Evolutionary conservation across 768 basidiomycete species (phyloP).

Genomic region (Boletus sp.): DNA sequence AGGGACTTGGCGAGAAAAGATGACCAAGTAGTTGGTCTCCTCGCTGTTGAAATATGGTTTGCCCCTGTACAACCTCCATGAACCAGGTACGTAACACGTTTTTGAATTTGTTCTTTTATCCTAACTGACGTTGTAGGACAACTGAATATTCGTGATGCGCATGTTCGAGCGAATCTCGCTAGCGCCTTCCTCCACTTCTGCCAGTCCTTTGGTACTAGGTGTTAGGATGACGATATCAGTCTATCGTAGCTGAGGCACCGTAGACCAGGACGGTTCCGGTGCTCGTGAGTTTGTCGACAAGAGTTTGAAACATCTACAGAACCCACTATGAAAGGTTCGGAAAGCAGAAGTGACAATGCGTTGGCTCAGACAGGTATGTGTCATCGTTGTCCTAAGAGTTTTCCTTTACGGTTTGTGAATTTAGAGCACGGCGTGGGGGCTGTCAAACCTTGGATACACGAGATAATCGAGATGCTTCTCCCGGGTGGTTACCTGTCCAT

Average conservation of each 20-base stretch:
- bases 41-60: conserved; percentile 22
- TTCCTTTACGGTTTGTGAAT: not conserved
- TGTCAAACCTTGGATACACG: not conserved
- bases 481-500: not conserved
- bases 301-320: conserved; percentile 6
- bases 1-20: conserved; percentile 13
- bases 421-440: not conserved
- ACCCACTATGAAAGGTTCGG: conserved; percentile 15
- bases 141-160: conserved; percentile 4
- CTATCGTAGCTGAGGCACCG: not conserved
- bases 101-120: not conserved
- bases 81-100: not conserved
- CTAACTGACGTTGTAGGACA: not conserved
- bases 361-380: conserved; percentile 20
- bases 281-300: conserved; percentile 9
- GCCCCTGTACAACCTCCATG: conserved; percentile 6
- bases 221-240: not conserved
- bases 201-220: conserved; percentile 18
- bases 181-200: conserved; percentile 21
- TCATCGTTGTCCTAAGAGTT: not conserved
- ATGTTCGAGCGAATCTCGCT: conserved; percentile 20
- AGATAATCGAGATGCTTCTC: not conserved
- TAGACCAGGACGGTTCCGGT: not conserved
- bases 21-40: conserved; percentile 11
- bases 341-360: conserved; percentile 25